These are phyloP conservation scores for Boletus huronensis DNA, from an alignment of 768 basidiomycete species.

Conservation along the genomic window DNA sequence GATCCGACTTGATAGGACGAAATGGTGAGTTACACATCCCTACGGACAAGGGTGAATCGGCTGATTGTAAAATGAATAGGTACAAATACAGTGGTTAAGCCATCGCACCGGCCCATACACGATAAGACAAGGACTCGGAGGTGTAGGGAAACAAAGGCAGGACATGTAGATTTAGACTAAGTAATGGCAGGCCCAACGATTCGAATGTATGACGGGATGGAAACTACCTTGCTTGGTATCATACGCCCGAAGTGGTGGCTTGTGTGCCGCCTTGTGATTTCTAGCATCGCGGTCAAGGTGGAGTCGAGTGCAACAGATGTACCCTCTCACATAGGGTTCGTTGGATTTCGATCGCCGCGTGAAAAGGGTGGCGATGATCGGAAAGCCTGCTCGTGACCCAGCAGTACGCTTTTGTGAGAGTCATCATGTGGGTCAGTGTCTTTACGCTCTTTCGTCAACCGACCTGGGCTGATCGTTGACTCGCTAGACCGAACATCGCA, in stretches of 20 bases:
- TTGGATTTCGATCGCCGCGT: conserved; percentile 21
- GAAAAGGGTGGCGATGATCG: conserved; percentile 9
- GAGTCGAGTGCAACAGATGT: neutral
- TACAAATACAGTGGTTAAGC: conserved; percentile 28
- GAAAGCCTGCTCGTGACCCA: neutral
- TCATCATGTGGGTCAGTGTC: conserved; percentile 32
- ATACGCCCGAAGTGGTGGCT: neutral
- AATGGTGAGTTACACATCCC: conserved; percentile 21
- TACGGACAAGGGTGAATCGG: neutral
- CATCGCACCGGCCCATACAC: neutral
- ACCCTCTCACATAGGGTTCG: neutral
- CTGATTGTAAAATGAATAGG: conserved; percentile 15
- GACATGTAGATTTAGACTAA: neutral
- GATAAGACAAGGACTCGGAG: neutral
- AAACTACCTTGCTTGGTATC: neutral
- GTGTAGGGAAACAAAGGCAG: neutral
- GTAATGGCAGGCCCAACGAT: neutral
- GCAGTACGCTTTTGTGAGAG: neutral
- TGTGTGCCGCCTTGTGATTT: neutral
- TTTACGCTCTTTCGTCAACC: neutral
- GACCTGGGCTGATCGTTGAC: conserved; percentile 1
- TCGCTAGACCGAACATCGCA: conserved; percentile 83
- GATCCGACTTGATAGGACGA: conserved; percentile 21
- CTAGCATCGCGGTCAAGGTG: neutral
- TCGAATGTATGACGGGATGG: neutral